phyloP scores from a whole-genome alignment of 108 stramenopile genomes.

The Stephanodiscus triporus region DNA sequence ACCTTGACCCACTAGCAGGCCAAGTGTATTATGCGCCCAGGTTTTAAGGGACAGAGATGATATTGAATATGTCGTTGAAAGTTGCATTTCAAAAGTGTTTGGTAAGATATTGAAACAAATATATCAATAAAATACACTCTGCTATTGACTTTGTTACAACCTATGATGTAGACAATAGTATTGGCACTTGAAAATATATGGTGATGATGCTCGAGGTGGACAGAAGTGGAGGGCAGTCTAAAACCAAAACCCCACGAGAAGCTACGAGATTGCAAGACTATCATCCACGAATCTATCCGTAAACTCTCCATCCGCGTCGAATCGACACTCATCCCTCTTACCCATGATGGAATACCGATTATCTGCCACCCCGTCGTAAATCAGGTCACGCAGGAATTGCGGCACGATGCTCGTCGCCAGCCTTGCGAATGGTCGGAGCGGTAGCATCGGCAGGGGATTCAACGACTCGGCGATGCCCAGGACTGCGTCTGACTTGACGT shows the following conservation, averaged over 20 bases:
- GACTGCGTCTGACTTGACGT: conserved; percentile 72
- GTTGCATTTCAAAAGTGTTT: too few relatives aligned
- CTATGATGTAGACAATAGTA: too few relatives aligned
- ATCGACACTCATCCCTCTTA: conserved; percentile 56
- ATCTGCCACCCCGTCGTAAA: conserved; percentile 81
- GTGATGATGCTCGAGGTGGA: too few relatives aligned
- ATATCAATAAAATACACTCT: too few relatives aligned
- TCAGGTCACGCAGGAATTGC: conserved; percentile 62
- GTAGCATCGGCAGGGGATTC: conserved; percentile 56
- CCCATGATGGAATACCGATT: conserved; percentile 82
- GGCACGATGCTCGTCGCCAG: conserved; percentile 58
- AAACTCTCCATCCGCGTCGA: conserved; percentile 69
- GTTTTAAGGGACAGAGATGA: too few relatives aligned
- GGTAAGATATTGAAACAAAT: too few relatives aligned
- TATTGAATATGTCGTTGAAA: too few relatives aligned
- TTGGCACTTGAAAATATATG: too few relatives aligned
- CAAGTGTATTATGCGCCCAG: too few relatives aligned
- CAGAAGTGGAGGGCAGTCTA: too few relatives aligned
- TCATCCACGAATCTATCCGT: conserved; percentile 68
- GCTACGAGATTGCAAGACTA: neutral
- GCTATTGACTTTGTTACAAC: too few relatives aligned
- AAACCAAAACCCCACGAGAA: neutral
- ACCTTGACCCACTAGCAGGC: too few relatives aligned
- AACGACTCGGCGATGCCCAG: conserved; percentile 67
- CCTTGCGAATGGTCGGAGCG: conserved; percentile 45